These are phyloP conservation scores for Croton setiger DNA, from an alignment of 441 rosid genomes.

Conservation along the genomic window DNA sequence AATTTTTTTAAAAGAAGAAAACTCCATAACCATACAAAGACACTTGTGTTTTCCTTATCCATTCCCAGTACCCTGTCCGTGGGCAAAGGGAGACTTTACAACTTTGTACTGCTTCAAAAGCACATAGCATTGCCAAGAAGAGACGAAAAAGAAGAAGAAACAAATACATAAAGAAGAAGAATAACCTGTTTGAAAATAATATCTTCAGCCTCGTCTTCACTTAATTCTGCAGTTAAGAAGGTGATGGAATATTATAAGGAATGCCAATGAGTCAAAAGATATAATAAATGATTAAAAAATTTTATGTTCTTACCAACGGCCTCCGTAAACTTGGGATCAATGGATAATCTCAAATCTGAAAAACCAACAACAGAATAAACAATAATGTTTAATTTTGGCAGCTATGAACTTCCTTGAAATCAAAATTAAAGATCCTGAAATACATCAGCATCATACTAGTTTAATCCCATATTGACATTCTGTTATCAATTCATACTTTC, in stretches of 20 bases:
- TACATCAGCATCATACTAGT: not conserved
- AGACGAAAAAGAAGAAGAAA: conserved; percentile 5
- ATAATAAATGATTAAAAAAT: conserved; percentile 4
- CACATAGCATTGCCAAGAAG: not conserved
- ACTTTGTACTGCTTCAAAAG: conserved; percentile 1
- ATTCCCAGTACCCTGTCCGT: conserved; percentile 2
- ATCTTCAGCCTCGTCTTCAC: conserved; percentile 81
- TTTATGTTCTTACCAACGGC: conserved; percentile 59
- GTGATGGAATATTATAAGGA: conserved; percentile 8
- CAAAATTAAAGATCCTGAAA: not conserved
- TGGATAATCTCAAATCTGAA: conserved; percentile 57
- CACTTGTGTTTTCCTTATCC: not conserved
- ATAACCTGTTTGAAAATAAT: conserved; percentile 81
- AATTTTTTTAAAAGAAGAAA: not conserved
- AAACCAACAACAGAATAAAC: conserved; percentile 15
- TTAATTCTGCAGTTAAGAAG: conserved; percentile 52
- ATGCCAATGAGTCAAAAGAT: not conserved
- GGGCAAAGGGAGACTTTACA: not conserved
- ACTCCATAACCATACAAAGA: not conserved
- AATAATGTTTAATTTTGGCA: not conserved
- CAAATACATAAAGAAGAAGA: conserved; percentile 10
- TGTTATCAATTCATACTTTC: not conserved
- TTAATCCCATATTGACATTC: not conserved
- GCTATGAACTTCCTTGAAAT: not conserved
- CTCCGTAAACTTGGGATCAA: conserved; percentile 67